Base-by-base conservation (phyloP, 2,329 filamentous ascomycete species). In the Lithohypha guttulata region DNA sequence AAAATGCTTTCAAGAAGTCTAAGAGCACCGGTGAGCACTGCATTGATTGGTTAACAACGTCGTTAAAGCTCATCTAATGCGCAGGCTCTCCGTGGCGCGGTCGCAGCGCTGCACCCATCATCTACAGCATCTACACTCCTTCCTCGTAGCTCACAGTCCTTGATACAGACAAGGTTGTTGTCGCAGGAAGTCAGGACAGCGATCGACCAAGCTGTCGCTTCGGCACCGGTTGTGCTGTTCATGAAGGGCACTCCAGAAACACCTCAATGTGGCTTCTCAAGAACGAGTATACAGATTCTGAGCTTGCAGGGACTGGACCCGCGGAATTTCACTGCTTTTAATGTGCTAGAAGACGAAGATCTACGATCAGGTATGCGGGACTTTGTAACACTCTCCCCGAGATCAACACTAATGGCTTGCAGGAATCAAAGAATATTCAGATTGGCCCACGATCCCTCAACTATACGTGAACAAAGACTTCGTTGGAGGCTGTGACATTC, bases 371-470 rank as follows among this genome's bases (percentile, higher is more conserved):
- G 84, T 89, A 63, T 44, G 20, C 26, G n/a, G 13, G 26, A 17
- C 15, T 5, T 18, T n/a, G 25, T 8, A 10, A 17, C 29, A 39
- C 25, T 25, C 18, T 26, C 22, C 22, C 31, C 10, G 33, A 26
- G 13, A 11, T 19, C 6, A 28, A 34, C 32, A 18, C 13, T 35
- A 9, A 28, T 13, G 13, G 10, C 27, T 10, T 15, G 30, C 50
- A 87, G 89, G 91, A 37, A 94, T 98, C 68, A 98, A 98, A 67
- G 89, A 98, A 65, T 98, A 91, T 70, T 94, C 87, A 2, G 91
- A 96, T 59, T 98, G 91, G 91, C 91, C 91, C 10, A 98, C 91
- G 14, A 96, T 98, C 59, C 91, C 91, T 5, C 91, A 98, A 63
- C 72, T 98, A 13, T 98, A 96, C 63, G 71, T 98, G 36, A 77